Evolutionary conservation across 208 protist genomes (phyloP).

Genomic region (Vickermania ingenoplastis): DNA sequence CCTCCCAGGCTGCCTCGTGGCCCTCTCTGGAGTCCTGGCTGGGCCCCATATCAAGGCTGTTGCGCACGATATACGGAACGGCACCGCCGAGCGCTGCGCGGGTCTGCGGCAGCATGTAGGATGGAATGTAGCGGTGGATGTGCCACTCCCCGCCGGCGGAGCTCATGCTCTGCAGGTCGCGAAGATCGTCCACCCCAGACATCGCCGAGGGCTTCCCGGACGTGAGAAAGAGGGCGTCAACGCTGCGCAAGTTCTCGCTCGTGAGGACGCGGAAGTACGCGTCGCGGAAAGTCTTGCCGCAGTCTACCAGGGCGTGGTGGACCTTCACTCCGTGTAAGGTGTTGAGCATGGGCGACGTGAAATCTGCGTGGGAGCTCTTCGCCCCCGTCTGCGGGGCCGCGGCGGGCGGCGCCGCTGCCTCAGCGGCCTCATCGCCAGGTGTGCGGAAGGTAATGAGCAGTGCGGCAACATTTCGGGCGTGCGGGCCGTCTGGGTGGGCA

Average conservation of each 20-base stretch:
- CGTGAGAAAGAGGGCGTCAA: conserved; percentile 82
- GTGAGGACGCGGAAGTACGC: conserved; percentile 81
- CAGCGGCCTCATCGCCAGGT: too few species aligned
- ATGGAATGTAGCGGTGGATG: conserved; percentile 60
- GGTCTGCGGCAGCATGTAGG: conserved; percentile 46
- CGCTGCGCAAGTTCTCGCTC: conserved; percentile 27
- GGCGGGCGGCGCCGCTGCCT: background rate
- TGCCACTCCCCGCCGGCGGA: conserved; percentile 45
- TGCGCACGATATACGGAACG: conserved; percentile 64
- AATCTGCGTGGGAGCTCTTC: conserved; percentile 12
- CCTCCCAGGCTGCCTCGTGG: conserved; percentile 4
- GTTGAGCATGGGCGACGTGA: conserved; percentile 16
- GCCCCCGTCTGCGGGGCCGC: background rate
- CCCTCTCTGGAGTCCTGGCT: conserved; percentile 20
- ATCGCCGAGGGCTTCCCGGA: conserved; percentile 83
- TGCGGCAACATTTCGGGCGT: conserved; percentile 77
- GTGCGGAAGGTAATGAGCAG: conserved; percentile 64
- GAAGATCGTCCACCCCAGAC: conserved; percentile 79
- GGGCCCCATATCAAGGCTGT: conserved; percentile 42
- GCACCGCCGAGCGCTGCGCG: conserved; percentile 24
- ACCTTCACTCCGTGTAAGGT: conserved; percentile 22
- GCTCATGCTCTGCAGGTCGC: conserved; percentile 77
- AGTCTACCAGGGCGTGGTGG: conserved; percentile 71
- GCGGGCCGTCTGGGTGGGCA: conserved; percentile 32
- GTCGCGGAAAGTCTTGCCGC: conserved; percentile 87